Evolutionary conservation across 1,139 yeast genomes (phyloP).

Genomic region (Debaryomycetaceae sp.): DNA sequence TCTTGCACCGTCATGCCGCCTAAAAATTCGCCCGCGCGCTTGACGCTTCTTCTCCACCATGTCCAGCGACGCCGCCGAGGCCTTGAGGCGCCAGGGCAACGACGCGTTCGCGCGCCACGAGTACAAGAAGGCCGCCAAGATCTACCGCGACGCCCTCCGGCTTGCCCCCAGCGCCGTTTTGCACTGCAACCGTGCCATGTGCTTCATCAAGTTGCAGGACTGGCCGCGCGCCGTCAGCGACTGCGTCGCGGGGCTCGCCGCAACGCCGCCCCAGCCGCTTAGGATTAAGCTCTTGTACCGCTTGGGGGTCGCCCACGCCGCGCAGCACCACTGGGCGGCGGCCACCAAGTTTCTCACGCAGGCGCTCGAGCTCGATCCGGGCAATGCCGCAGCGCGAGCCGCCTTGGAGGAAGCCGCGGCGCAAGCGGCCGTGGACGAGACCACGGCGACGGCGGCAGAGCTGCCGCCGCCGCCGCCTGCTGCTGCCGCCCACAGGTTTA

Average conservation of each 20-base stretch:
- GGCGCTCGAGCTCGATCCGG: constrained; percentile 45
- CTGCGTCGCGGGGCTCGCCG: constrained; percentile 39
- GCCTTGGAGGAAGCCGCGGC: constrained; percentile 17
- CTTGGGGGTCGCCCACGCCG: constrained; percentile 43
- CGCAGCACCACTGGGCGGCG: constrained; percentile 23
- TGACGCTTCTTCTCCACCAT: neutral
- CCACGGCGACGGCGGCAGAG: too few species aligned
- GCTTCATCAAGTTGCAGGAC: constrained; percentile 53
- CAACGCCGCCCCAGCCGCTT: constrained; percentile 22
- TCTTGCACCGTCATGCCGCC: constrained; percentile 46
- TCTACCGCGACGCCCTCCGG: constrained; percentile 64
- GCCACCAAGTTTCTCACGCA: constrained; percentile 34
- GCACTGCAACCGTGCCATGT: constrained; percentile 77
- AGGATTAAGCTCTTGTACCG: constrained; percentile 56
- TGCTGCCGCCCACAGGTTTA: too few species aligned
- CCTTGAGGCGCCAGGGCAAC: constrained; percentile 57
- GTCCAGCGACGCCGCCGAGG: constrained; percentile 11
- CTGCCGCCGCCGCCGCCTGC: too few species aligned
- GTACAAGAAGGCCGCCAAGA: constrained; percentile 52
- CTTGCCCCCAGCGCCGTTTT: constrained; percentile 61
- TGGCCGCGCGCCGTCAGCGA: constrained; percentile 58
- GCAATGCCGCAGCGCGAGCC: constrained; percentile 29
- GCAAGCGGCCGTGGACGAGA: constrained; percentile 10
- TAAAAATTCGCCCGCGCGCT: too few species aligned
- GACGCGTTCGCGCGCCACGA: constrained; percentile 53